Evolutionary conservation across 2,329 filamentous ascomycete species (phyloP), one percentile per base, ranked within the genome.

Genomic region (Neurospora sp.): DNA sequence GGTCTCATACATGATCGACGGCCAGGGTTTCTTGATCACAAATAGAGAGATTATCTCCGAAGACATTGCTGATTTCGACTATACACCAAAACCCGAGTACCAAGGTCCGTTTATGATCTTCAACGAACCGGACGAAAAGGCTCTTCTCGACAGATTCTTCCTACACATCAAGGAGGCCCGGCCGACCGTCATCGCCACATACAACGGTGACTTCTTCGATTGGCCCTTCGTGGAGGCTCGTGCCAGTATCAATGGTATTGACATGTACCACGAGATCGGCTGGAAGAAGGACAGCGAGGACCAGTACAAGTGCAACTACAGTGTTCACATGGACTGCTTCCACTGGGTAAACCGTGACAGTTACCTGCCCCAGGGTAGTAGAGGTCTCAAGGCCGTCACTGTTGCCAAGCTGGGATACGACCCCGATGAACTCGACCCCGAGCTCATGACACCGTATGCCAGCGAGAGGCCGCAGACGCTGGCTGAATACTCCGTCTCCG

Each of bases 141-240:
- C 86, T 0, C 79, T 97, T 2, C 84, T 99, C 28, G 95, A 98
- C 77, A 86, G 96, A 17, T 99, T 99, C 81, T 98, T 99, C 77
- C 85, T 92, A 52, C 96, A 97, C 79, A 91, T 99, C 80, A 98
- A 99, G 77, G 93, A 97, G 79, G 93, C 93, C 0, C 88, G 91
- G 71, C 96, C 96, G 0, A 98, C 94, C 0, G 95, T 99, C 70
- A 99, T 99, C 79, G 95, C 96, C 41, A 99, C 96, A n/a, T 99
- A 99, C 86, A 99, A 99, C 92, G 96, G 96, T 83, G 96, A 99
- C 83, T 99, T 99, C 80, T 99, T 99, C 89, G 96, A 99, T 90
- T 99, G 96, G 96, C 95, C 96, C 0, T 99, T 96, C 78, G 93
- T 99, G 33, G 96, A 99, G 82, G 89, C 96, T 65, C 87, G 96